Base-by-base conservation (phyloP, 2,329 filamentous ascomycete species). In the Nothophaeocryptopus gaeumannii region DNA sequence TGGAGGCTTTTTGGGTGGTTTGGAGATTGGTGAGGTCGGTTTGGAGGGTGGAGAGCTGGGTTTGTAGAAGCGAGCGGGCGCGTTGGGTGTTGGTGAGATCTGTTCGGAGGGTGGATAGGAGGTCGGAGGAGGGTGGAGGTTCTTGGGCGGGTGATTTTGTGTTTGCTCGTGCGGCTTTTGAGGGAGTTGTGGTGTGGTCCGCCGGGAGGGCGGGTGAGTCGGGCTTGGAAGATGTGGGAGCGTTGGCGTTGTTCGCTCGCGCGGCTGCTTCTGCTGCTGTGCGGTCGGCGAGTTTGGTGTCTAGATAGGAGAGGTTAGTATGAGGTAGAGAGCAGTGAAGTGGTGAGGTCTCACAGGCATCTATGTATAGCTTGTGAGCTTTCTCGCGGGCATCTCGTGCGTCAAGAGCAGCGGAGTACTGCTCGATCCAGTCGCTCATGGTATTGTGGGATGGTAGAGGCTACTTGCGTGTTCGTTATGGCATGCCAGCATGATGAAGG, bases 11-110 rank as follows among this genome's bases (percentile, higher is more conserved):
- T 5, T 77, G 76, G 60, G 82, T 81, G 30, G 74, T 67, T 34
- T 82, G 83, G n/a, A 90, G 71, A 20, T 76, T 77, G 35, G 77
- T 72, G 33, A 91, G 76, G 59, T 92, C 84, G 10, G 79, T 72
- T 29, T 83, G 84, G 30, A 84, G 77, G 5, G 73, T 69, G 45
- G 80, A 78, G 4, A 93, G 74, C 32, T 84, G 79, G 8, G 77
- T 69, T 64, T 89, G 82, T 3, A 90, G 74, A 44, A 85, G 79
- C 13, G 81, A 79, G 53, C 86, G 86, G 7, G 86, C 84, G 32
- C 86, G 85, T 56, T 95, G 81, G 5, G 89, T 86, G 64, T 88
- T 82, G 15, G 86, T 80, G 1, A 96, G 79, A 50, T 95, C 88
- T 45, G 84, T 74, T 45, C 83, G 80, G 2, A 87, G 72, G 58